Evolutionary conservation across 2,329 filamentous ascomycete species (phyloP).

Genomic region (Cercospora berteroae): DNA sequence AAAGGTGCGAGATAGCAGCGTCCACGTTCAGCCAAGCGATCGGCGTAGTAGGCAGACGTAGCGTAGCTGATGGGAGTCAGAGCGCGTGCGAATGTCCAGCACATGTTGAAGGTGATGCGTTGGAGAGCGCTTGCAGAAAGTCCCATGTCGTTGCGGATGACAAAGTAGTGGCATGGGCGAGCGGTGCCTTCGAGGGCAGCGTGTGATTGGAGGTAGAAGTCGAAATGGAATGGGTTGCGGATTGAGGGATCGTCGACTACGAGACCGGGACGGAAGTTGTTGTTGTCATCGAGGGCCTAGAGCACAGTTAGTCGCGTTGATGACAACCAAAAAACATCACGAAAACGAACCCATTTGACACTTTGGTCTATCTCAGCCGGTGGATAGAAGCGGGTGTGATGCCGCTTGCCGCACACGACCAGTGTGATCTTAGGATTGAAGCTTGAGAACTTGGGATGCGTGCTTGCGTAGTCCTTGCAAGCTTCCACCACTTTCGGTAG

Average conservation of each 20-base stretch:
- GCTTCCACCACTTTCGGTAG: constrained; percentile 5
- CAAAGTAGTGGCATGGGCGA: constrained; percentile 37
- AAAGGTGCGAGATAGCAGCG: constrained; percentile 31
- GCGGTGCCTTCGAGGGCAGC: constrained; percentile 35
- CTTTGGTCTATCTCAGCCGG: constrained; percentile 49
- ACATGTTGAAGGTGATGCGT: constrained; percentile 35
- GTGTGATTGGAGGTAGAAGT: constrained; percentile 42
- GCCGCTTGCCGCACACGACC: constrained; percentile 43
- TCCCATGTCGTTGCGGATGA: constrained; percentile 33
- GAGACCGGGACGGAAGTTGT: constrained; percentile 34
- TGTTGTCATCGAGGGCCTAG: constrained; percentile 7
- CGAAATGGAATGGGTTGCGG: constrained; percentile 29
- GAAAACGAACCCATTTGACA: not conserved
- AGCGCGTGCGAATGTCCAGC: constrained; percentile 38
- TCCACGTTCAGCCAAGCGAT: constrained; percentile 41
- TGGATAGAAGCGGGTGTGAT: constrained; percentile 44
- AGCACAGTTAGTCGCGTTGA: not conserved
- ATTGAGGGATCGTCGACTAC: constrained; percentile 33
- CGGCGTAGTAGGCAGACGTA: constrained; percentile 42
- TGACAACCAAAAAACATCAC: not conserved
- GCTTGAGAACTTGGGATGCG: not conserved
- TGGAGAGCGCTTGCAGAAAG: constrained; percentile 28
- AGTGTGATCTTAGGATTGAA: constrained; percentile 17
- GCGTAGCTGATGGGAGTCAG: constrained; percentile 39
- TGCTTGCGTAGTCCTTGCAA: constrained; percentile 13